These are phyloP conservation scores for Epichloe sp. DNA, from an alignment of 2,329 filamentous ascomycete genomes.

Conservation along the genomic window DNA sequence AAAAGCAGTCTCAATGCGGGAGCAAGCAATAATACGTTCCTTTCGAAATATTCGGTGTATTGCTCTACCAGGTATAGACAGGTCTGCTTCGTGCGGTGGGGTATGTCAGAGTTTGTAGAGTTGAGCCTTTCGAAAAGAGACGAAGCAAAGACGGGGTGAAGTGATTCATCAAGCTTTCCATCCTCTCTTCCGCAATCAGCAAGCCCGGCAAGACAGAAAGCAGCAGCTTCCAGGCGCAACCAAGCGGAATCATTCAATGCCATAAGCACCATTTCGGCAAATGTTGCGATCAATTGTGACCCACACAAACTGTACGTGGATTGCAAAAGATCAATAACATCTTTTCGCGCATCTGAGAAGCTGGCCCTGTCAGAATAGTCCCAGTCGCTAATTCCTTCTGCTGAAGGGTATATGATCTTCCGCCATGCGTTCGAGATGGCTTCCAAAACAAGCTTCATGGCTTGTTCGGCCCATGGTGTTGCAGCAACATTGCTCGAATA, in stretches of 20 bases:
- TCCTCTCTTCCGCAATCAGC: constrained; percentile 52
- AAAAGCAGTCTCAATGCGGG: constrained; percentile 64
- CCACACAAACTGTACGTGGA: constrained; percentile 53
- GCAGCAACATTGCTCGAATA: constrained; percentile 35
- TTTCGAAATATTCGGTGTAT: constrained; percentile 65
- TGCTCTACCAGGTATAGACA: constrained; percentile 58
- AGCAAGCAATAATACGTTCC: constrained; percentile 53
- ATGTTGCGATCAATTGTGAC: constrained; percentile 40
- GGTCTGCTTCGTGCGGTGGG: constrained; percentile 51
- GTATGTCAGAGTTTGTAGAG: constrained; percentile 38
- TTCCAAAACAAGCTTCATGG: constrained; percentile 46
- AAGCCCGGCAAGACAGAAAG: constrained; percentile 52
- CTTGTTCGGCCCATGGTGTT: constrained; percentile 42
- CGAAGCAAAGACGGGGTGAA: constrained; percentile 49
- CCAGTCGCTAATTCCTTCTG: constrained; percentile 48
- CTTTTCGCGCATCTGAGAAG: constrained; percentile 61
- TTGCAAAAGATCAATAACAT: constrained; percentile 68
- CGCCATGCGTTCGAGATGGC: constrained; percentile 53
- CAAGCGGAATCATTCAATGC: constrained; percentile 37
- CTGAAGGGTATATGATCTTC: constrained; percentile 55
- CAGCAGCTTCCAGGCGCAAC: constrained; percentile 46
- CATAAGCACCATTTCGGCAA: constrained; percentile 40
- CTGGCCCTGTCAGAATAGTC: constrained; percentile 53
- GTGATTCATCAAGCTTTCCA: constrained; percentile 40
- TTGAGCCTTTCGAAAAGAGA: constrained; percentile 42